Percentiles rank a stretch among this genome's conserved stretches.
Evolutionary conservation across 202 grass and related monocot genomes (phyloP).

Genomic region (Zoysia matrella): DNA sequence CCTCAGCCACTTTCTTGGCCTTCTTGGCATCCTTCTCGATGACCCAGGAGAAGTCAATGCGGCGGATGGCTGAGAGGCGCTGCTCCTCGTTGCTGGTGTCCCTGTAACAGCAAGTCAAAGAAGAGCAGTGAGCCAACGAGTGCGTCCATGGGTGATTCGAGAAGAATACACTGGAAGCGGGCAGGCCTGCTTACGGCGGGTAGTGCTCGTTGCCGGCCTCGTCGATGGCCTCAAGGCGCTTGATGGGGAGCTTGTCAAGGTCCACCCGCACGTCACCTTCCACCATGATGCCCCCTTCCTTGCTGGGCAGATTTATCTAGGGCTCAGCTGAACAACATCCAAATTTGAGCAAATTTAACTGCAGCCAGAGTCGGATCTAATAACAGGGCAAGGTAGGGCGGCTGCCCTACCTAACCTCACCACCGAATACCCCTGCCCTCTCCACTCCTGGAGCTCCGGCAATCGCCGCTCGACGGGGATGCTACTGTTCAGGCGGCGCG

Average conservation of each 20-base stretch:
- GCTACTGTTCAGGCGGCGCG: too few species aligned
- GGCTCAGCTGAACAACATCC: not conserved
- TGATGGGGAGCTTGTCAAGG: conserved; percentile 94
- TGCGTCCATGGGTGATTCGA: not conserved
- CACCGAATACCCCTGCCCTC: too few species aligned
- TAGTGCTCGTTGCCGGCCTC: conserved; percentile 94
- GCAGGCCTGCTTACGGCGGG: conserved; percentile 54
- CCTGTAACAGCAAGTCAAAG: conserved; percentile 38
- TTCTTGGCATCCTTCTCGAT: conserved; percentile 82
- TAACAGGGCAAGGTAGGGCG: too few species aligned
- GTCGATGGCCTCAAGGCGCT: conserved; percentile 84
- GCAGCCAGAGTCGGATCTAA: too few species aligned
- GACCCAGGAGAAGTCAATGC: conserved; percentile 81
- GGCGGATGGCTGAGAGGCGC: conserved; percentile 68
- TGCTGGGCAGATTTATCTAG: not conserved
- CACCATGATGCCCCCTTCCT: conserved; percentile 19
- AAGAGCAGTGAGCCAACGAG: not conserved
- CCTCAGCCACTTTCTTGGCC: conserved; percentile 60
- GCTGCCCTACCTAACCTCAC: too few species aligned
- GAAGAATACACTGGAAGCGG: not conserved
- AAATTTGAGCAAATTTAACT: too few species aligned
- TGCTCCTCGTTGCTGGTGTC: conserved; percentile 79
- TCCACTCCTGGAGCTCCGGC: too few species aligned
- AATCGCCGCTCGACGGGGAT: too few species aligned
- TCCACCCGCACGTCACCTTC: conserved; percentile 59